Base-by-base conservation (phyloP, 2,329 filamentous ascomycete species). In the Thyridium curvatum region DNA sequence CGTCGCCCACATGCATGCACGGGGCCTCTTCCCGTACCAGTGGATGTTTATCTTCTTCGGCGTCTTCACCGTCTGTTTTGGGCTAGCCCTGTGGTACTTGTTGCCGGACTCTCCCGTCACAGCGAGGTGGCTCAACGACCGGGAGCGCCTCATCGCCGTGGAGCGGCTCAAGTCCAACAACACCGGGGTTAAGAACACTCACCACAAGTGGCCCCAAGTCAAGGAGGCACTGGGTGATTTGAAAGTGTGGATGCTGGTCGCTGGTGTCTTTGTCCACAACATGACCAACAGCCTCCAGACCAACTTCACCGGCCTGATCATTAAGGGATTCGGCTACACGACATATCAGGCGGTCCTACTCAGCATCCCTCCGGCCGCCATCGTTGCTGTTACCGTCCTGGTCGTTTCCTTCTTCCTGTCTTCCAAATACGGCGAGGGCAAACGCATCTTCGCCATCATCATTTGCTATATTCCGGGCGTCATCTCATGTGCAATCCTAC, bases 101-200 rank as follows among this genome's bases (percentile, higher is more conserved):
- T 78, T 84, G 66, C 74, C 82, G 1, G 78, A 86, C 51, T 65
- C 72, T 3, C 79, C 79, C 0, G 69, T 77, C 15, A 79, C 73
- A 0, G 78, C 81, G 3, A 73, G 72, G 42, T 84, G 79, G 49
- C 66, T 87, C 30, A 70, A 58, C 4, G 52, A 61, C 1, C 67
- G 74, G 34, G 79, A 86, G 51, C 72, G 71, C 35, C 60, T 60
- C 3, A 65, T 79, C n/a, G 74, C 74, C 6, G 63, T 76, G 10
- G 68, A 71, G 35, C 66, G 75, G 18, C 68, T 78, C 3, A 32
- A 43, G 4, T 30, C 35, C 28, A 52, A 52, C 39, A 43, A 42
- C 39, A 49, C 44, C 40, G 50, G 50, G 13, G 44, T 53, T 34
- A 50, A 53, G 45, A 47, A 46, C 7, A 46, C 51, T 12, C 43